Base-by-base conservation (phyloP, 768 basidiomycete species). In the Austroboletus festivus region DNA sequence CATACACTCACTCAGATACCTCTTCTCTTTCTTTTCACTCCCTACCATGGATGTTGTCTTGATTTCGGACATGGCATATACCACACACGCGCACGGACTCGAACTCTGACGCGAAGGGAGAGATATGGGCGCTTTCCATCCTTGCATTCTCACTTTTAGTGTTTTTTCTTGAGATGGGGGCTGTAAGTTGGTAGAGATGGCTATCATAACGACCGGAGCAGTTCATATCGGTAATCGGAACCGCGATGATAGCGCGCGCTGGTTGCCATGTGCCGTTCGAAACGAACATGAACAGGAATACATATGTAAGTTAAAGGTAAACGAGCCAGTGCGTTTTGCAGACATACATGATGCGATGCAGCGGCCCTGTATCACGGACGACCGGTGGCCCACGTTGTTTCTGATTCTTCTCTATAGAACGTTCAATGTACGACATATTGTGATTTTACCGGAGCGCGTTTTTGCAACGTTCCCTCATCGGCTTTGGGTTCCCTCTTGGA, bases 1-100 rank as follows among this genome's bases (percentile, higher is more conserved):
- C 18, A 8, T 51, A 54, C 61, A 21, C 53, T 56, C 66, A 38
- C 64, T 68, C 46, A 48, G 42, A 55, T 56, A 58, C 55, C 46
- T 48, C 20, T 39, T 53, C 44, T 51, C 15, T 13, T 33, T 13
- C 12, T 31, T 50, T 23, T 54, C 44, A 51, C 15, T 13, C 15
- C 13, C 12, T 31, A 48, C 26, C 50, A 58, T 46, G 49, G 37
- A 46, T 56, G 51, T 60, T 60, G 58, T 56, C 56, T 57, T 54
- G 56, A 54, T 51, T 44, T 53, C 35, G 65, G 54, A 68, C 52
- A 52, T 53, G 48, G 43, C 48, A 53, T 51, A 33, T 38, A 39
- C 31, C 12, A 33, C 12, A 33, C 31, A 33, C 31, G 12, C 7
- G 12, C 12, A 28, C 28, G 12, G 28, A 28, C 28, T 6, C 28